Conservation (phyloP, 768 basidiomycete species). For the Austroboletus festivus region DNA sequence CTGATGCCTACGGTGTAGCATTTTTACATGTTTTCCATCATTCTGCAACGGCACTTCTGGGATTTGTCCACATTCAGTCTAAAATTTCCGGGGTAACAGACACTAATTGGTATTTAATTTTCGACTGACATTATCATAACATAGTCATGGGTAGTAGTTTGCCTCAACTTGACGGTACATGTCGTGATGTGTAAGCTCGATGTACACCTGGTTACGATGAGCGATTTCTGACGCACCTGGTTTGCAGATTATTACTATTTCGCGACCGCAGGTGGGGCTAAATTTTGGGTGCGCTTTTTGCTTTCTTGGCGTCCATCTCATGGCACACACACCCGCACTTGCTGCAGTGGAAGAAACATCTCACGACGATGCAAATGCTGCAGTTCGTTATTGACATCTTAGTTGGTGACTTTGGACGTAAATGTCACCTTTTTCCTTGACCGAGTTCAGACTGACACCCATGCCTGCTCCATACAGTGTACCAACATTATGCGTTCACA, state of each 20-base stretch:
- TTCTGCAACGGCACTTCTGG: constrained; percentile 93
- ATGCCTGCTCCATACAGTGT: constrained; percentile 59
- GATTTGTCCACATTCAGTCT: constrained; percentile 95
- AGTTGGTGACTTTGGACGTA: constrained; percentile 93
- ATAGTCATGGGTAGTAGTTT: constrained; percentile 95
- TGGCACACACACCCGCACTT: too few relatives aligned
- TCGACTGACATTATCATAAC: neutral
- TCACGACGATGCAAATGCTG: constrained; percentile 93
- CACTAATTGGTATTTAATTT: neutral
- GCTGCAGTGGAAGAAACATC: constrained; percentile 94
- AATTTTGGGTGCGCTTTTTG: constrained; percentile 75
- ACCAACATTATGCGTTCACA: constrained; percentile 72
- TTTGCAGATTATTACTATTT: constrained; percentile 95
- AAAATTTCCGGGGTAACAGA: too few relatives aligned
- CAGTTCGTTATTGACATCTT: constrained; percentile 94
- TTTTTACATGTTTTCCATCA: constrained; percentile 99
- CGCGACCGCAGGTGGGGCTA: constrained; percentile 94
- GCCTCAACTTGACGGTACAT: constrained; percentile 87
- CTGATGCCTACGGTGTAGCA: constrained; percentile 42
- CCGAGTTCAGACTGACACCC: constrained; percentile 7
- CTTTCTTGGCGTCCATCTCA: constrained; percentile 3
- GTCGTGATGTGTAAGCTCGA: constrained; percentile 91
- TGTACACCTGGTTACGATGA: too few relatives aligned
- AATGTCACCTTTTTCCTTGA: constrained; percentile 33
- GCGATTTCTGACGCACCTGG: too few relatives aligned